Percentiles rank a stretch among this genome's conserved stretches.
These are phyloP conservation scores for Kockovaella imperatae DNA, from an alignment of 768 basidiomycete genomes.

Conservation along the genomic window DNA sequence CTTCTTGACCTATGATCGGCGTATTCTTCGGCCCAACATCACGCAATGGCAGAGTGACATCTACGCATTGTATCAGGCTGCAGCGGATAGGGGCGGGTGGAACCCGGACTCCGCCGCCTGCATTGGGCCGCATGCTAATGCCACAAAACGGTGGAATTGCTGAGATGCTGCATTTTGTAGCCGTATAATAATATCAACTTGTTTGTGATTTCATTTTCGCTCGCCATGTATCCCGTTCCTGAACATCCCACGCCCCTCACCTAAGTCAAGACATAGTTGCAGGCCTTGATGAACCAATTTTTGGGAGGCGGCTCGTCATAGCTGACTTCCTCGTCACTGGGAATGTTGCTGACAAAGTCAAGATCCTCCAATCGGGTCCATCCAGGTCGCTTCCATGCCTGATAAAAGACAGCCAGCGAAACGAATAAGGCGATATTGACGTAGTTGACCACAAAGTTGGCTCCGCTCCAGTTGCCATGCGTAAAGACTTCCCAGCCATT, in stretches of 20 bases:
- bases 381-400: constrained; percentile 8
- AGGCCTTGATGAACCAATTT: constrained; percentile 11
- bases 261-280: constrained; percentile 21
- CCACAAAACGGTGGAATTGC: too few relatives aligned
- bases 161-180: too few relatives aligned
- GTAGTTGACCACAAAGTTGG: constrained; percentile 25
- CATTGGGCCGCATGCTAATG: too few relatives aligned
- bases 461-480: constrained; percentile 17
- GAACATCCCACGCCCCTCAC: too few relatives aligned
- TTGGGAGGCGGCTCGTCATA: constrained; percentile 23
- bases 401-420: constrained; percentile 13
- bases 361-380: constrained; percentile 8
- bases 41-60: constrained; percentile 13
- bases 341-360: constrained; percentile 25
- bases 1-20: constrained; percentile 20
- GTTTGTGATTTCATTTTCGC: too few relatives aligned
- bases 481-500: constrained; percentile 37
- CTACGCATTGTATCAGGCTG: constrained; percentile 10
- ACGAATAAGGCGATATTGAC: constrained; percentile 21
- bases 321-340: constrained; percentile 15
- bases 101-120: too few relatives aligned
- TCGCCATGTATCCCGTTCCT: too few relatives aligned
- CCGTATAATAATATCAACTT: too few relatives aligned
- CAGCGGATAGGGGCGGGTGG: constrained; percentile 3
- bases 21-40: constrained; percentile 4